Evolutionary conservation across 352 stramenopile species (phyloP).

Genomic region (Elongisporangium undulatum): DNA sequence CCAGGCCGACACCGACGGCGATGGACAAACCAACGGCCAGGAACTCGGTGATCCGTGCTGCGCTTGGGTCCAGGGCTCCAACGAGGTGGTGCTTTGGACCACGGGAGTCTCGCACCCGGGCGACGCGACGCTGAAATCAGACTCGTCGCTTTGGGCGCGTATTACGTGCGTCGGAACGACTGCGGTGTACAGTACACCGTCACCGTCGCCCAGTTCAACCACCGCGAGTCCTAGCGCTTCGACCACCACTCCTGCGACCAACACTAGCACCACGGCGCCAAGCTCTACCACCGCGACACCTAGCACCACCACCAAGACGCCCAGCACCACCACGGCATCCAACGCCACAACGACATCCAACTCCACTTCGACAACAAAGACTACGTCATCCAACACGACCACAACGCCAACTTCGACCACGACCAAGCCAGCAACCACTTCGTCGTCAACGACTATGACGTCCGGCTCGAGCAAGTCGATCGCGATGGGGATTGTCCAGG

Average conservation of each 20-base stretch:
- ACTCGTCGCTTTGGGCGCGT: conserved; percentile 5
- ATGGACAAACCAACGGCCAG: conserved; percentile 23
- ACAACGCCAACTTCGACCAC: background rate
- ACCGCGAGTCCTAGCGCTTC: background rate
- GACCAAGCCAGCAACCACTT: background rate
- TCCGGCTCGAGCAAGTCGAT: background rate
- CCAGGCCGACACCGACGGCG: conserved; percentile 16
- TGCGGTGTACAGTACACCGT: background rate
- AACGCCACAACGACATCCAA: background rate
- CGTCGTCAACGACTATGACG: background rate
- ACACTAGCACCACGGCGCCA: background rate
- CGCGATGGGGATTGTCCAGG: background rate
- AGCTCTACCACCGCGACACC: background rate
- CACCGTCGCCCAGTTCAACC: background rate
- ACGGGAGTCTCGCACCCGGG: conserved; percentile 18
- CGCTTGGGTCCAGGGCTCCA: conserved; percentile 14
- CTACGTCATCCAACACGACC: background rate
- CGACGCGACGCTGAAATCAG: conserved; percentile 11
- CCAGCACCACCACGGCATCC: background rate
- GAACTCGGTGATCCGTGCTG: conserved; percentile 23
- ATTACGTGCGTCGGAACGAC: background rate
- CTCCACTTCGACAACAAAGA: background rate
- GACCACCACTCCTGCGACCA: background rate
- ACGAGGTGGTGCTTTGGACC: conserved; percentile 9
- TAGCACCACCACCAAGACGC: background rate